Base-by-base conservation (phyloP, 352 stramenopile genomes). In the Aphanomyces invadans region DNA sequence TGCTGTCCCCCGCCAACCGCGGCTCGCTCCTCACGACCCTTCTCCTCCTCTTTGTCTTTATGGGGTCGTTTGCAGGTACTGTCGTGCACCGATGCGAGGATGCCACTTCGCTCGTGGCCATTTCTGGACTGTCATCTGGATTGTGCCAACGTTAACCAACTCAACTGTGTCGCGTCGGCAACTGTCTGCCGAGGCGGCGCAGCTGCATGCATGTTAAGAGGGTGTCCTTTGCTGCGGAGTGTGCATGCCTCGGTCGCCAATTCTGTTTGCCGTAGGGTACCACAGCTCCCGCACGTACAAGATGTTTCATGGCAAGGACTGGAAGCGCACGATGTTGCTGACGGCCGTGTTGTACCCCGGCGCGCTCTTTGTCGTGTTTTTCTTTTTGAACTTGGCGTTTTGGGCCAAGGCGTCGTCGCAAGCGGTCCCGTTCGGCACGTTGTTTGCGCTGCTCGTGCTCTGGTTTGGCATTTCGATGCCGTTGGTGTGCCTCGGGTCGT, bases 381-480 rank as follows among this genome's bases (percentile, higher is more conserved):
- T 98, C 65, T 65, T 98, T 42, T 78, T 99, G 42, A 99, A 99
- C 79, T 73, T 98, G 51, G 89, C 98, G 46, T 78, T 98, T 23
- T 96, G 87, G 88, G 75, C 78, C 62, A 91, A 95, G 69, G 73
- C 78, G 29, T 91, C 81, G 55, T 92, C 82, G 25, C 84, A 94
- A 55, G 83, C 93, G 17, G 91, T 99, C 31, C 90, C 89, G 26
- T 98, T 99, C 70, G 86, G 93, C 33, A 99, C 95, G n/a, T 86
- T 99, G 23, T 87, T 99, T 44, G 86, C 90, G 42, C 75, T 99
- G 23, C 89, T 99, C 23, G 82, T 98, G 53, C 86, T 99, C 46
- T 99, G 96, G 96, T 97, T 98, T 38, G 95, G 90, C 64, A 97
- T 99, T 52, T 97, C 93, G 4, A 94, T 98, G 55, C 97, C 97